Evolutionary conservation across 805 yeast genomes (phyloP), one percentile per base, ranked within the genome.

Genomic region (Ogataea pilisensis): DNA sequence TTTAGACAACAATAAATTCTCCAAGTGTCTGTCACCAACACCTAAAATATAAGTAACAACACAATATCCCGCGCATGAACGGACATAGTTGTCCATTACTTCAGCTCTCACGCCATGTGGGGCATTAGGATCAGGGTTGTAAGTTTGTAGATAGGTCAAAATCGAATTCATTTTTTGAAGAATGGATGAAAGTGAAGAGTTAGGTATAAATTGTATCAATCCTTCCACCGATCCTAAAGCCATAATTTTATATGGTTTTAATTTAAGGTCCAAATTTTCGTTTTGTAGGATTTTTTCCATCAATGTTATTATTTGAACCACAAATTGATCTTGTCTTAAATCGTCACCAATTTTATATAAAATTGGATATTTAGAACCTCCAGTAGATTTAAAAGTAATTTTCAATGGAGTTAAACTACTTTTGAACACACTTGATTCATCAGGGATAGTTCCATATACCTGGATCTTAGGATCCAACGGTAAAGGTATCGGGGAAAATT

Each of bases 291-390:
- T 73, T 57, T 80, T 87, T 58, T 93, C 96, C 95, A 93, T 93
- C 44, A 93, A 67, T 42, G 82, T 76, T 42, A 93, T 86, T 46
- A 93, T 87, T 61, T 93, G 99, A 37, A 89, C 85, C n/a, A 93
- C 95, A 48, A 93, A 73, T 61, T 93, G 99, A 67, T 93, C 99
- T 61, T 93, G 99, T 44, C 98, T 71, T 37, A 93, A 69, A 59
- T 93, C 99, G 61, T 85, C 99, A 12, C 99, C 99, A 37, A 85
- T 85, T 61, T 93, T 93, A 65, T 88, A 91, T 84, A 93, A 91
- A 28, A 93, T 66, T 5, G 95, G 80, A 60, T 88, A 93, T 39
- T 64, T 68, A 0, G 59, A 63, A 2, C 73, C 76, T 8, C 64
- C 63, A 2, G 65, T 58, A 1, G 93, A 82, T 50, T 75, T 80